These are phyloP conservation scores for Echium plantagineum DNA, from an alignment of 257 asterid species.

Conservation along the genomic window DNA sequence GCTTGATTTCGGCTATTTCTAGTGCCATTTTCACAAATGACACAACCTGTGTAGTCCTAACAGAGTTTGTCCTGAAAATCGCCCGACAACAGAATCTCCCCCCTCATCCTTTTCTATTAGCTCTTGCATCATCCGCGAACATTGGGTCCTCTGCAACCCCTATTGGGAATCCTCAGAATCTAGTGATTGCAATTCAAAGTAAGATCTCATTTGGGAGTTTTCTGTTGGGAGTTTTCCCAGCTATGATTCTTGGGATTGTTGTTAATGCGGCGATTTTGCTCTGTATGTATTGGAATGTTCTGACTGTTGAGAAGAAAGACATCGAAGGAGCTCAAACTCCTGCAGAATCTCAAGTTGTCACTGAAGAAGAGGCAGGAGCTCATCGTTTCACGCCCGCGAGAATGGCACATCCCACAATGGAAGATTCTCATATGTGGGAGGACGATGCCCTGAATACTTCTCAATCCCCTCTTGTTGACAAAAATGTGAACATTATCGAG, in stretches of 20 bases:
- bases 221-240: slow-evolving; percentile 50
- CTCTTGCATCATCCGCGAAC: slow-evolving; percentile 85
- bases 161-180: slow-evolving; percentile 86
- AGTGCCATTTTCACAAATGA: slow-evolving; percentile 92
- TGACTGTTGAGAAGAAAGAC: slow-evolving; percentile 51
- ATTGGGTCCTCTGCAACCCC: slow-evolving; percentile 87
- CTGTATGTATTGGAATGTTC: slow-evolving; percentile 65
- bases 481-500: slow-evolving; percentile 26
- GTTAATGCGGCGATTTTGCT: slow-evolving; percentile 48
- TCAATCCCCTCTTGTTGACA: slow-evolving; percentile 20
- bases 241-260: slow-evolving; percentile 65
- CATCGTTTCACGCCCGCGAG: slow-evolving; percentile 79
- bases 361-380: slow-evolving; percentile 39
- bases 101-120: slow-evolving; percentile 73
- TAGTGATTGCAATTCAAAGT: slow-evolving; percentile 73
- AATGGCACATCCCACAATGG: slow-evolving; percentile 43
- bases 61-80: slow-evolving; percentile 71
- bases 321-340: too few relatives aligned
- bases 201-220: slow-evolving; percentile 48
- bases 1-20: slow-evolving; percentile 62
- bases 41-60: slow-evolving; percentile 73
- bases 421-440: slow-evolving; percentile 27
- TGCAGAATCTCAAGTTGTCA: too few relatives aligned
- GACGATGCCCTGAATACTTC: slow-evolving; percentile 16
- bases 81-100: slow-evolving; percentile 83